Base-by-base conservation (phyloP, 805 yeast species). In the Wickerhamiella alocasiicola region DNA sequence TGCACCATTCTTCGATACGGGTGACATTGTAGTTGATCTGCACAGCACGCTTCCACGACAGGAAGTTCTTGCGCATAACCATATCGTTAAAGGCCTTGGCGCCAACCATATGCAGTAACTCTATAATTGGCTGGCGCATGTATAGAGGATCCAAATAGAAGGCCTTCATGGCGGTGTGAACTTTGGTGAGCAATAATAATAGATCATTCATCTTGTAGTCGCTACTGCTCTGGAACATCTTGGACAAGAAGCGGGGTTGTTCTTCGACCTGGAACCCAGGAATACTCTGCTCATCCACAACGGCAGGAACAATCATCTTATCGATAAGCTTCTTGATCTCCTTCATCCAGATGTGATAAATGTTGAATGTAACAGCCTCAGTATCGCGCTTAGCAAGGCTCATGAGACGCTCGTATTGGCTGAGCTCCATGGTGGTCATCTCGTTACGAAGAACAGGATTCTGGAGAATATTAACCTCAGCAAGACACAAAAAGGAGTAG, bases 1-100 rank as follows among this genome's bases (percentile, higher is more conserved):
- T 88, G 63, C 97, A 88, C 98, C 98, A 91, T 64, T 91, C 99
- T 61, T 85, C 96, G 53, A 91, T 71, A 55, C 97, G 74, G 3
- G 98, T 91, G 41, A 87, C 93, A 60, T 91, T 91, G 65, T 91
- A 91, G 60, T 85, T 91, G 63, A 91, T 76, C 63, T 91, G 98
- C 51, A 91, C 71, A 36, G 97, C 97, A 57, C 98, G 79, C 66
- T 88, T 91, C 98, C 98, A 91, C 9, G 95, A 80, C 56, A 88
- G 66, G 64, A 88, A 93, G 64, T 78, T 80, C 61, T 95, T 75
- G 66, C 95, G 78, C 94, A 87, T 81, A 37, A 93, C 76, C 63
- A 91, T 67, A 59, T 91, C 97, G 59, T 91, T 91, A 70, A 91
- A 91, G 64, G 97, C 84, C 49, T 76, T 74, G 13, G 94, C 91